phyloP scores from a whole-genome alignment of 495 filamentous ascomycete genomes.

The Alectoria sarmentosa region DNA sequence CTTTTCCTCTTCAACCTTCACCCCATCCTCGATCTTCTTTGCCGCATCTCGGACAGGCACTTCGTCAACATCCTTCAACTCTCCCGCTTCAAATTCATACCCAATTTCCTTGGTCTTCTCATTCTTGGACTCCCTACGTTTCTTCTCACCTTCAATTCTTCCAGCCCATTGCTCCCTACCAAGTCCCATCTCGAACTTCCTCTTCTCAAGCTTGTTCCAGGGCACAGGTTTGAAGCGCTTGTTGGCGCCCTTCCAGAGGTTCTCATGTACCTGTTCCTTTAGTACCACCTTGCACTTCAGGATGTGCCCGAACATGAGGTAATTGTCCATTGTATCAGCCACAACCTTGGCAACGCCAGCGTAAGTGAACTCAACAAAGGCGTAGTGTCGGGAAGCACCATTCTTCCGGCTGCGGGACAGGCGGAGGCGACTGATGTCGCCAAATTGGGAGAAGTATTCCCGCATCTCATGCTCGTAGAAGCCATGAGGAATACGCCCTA shows the following conservation, averaged over 20 bases:
- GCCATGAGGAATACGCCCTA: slow-evolving; percentile 85
- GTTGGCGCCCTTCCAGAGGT: slow-evolving; percentile 82
- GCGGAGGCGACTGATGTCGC: slow-evolving; percentile 69
- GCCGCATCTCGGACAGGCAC: slow-evolving; percentile 40
- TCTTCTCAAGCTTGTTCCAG: slow-evolving; percentile 73
- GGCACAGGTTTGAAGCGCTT: slow-evolving; percentile 82
- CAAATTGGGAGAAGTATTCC: slow-evolving; percentile 93
- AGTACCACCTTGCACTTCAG: slow-evolving; percentile 77
- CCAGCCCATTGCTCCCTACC: slow-evolving; percentile 70
- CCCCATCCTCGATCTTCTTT: slow-evolving; percentile 6
- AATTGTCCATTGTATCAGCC: slow-evolving; percentile 93
- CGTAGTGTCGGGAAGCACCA: slow-evolving; percentile 82
- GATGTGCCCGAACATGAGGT: slow-evolving; percentile 89
- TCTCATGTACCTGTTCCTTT: slow-evolving; percentile 64
- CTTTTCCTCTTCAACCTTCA: slow-evolving; percentile 28
- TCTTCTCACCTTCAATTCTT: slow-evolving; percentile 61
- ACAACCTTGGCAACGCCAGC: slow-evolving; percentile 78
- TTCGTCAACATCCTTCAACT: slow-evolving; percentile 59
- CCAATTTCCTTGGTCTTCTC: slow-evolving; percentile 72
- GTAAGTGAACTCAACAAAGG: slow-evolving; percentile 83
- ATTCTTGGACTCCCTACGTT: slow-evolving; percentile 55
- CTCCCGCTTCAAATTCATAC: slow-evolving; percentile 75
- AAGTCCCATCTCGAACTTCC: slow-evolving; percentile 59
- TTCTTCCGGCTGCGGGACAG: slow-evolving; percentile 87
- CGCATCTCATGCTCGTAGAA: slow-evolving; percentile 97